phyloP scores from a whole-genome alignment of 2,329 filamentous ascomycete genomes.

The Thielaviopsis ethacetica region DNA sequence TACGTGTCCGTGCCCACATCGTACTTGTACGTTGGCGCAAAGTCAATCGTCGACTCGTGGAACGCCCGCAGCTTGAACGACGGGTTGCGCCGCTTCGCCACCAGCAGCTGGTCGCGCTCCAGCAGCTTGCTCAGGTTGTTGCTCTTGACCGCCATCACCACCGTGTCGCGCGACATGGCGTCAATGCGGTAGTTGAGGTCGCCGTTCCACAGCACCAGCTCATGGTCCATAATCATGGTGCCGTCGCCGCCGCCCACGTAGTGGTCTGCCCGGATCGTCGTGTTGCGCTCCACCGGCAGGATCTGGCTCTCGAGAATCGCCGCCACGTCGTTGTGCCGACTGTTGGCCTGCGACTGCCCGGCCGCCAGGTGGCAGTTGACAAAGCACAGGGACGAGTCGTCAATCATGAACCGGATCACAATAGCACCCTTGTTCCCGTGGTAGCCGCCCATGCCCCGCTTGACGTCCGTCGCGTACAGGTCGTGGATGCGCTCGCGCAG shows the following conservation, averaged over 20 bases:
- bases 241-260: constrained; percentile 90
- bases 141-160: constrained; percentile 68
- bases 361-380: constrained; percentile 95
- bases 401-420: constrained; percentile 77
- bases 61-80: constrained; percentile 80
- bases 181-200: constrained; percentile 98
- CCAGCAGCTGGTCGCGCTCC: constrained; percentile 82
- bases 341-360: constrained; percentile 75
- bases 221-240: constrained; percentile 86
- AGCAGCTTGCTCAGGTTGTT: constrained; percentile 74
- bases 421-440: constrained; percentile 96
- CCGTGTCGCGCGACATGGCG: constrained; percentile 84
- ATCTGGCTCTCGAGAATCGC: constrained; percentile 69
- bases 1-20: constrained; percentile 91
- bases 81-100: constrained; percentile 76
- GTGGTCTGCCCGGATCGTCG: constrained; percentile 52
- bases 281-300: constrained; percentile 56
- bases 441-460: constrained; percentile 86
- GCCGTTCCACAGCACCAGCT: constrained; percentile 91
- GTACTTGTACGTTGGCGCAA: constrained; percentile 96
- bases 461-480: constrained; percentile 67
- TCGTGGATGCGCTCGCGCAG: constrained; percentile 62
- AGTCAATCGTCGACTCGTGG: constrained; percentile 77
- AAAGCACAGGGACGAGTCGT: constrained; percentile 89
- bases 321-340: constrained; percentile 83